These are phyloP conservation scores for Phytopythium oedochilum DNA, from an alignment of 352 stramenopile species.

Conservation along the genomic window DNA sequence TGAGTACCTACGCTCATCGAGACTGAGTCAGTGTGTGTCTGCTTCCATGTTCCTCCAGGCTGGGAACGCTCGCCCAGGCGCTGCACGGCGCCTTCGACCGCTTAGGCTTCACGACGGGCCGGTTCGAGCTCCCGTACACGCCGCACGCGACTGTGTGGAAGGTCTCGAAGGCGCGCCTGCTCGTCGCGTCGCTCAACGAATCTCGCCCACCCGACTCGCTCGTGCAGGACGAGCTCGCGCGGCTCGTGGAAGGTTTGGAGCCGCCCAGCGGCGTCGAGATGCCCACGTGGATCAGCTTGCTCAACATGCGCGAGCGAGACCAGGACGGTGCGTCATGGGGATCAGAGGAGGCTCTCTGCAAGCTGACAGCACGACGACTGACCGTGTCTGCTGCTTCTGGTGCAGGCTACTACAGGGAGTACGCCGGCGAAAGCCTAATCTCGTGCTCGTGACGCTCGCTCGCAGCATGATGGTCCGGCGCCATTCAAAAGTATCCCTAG, in stretches of 20 bases:
- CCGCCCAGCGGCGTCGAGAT: constrained; percentile 7
- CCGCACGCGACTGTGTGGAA: constrained; percentile 57
- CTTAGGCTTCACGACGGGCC: constrained; percentile 23
- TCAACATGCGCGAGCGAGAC: constrained; percentile 32
- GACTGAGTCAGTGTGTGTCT: too few species aligned
- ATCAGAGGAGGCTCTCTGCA: too few species aligned
- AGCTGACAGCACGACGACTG: background rate
- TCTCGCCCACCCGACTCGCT: constrained; percentile 2
- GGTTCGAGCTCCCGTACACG: constrained; percentile 23
- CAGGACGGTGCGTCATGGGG: constrained; percentile 16
- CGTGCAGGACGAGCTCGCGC: constrained; percentile 23
- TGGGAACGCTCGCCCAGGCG: constrained; percentile 19
- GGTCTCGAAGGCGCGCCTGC: constrained; percentile 16
- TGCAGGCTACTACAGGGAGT: constrained; percentile 5
- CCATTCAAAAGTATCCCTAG: too few species aligned
- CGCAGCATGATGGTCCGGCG: too few species aligned
- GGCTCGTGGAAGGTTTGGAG: constrained; percentile 8
- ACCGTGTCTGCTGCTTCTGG: background rate
- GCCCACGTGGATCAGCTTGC: constrained; percentile 20
- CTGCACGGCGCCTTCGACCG: constrained; percentile 19
- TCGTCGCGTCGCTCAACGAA: constrained; percentile 22
- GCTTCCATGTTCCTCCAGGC: constrained; percentile 7
- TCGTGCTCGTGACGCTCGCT: background rate
- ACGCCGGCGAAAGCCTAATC: background rate
- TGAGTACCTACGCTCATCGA: background rate